A percentile compares a stretch with the other conserved stretches of the same genome.
phyloP scores from a whole-genome alignment of 2,329 filamentous ascomycete genomes.

The Davidsoniella eucalypti region DNA sequence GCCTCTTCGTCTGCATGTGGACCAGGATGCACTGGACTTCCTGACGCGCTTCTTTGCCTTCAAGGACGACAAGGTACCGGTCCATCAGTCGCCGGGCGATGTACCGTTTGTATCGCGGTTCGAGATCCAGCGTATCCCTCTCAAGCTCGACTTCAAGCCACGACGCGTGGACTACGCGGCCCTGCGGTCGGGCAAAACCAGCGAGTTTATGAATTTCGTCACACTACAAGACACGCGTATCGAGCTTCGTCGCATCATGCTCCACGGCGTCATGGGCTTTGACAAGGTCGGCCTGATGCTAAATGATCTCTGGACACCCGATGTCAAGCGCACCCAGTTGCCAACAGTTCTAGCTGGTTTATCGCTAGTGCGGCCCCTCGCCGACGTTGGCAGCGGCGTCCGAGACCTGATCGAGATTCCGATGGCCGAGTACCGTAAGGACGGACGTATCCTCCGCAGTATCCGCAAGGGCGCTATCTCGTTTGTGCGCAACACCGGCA shows the following conservation, averaged over 20 bases:
- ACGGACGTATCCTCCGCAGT: slow-evolving; percentile 79
- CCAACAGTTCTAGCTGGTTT: slow-evolving; percentile 77
- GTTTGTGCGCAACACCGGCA: slow-evolving; percentile 86
- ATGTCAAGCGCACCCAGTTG: slow-evolving; percentile 78
- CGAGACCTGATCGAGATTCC: slow-evolving; percentile 77
- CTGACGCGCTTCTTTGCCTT: slow-evolving; percentile 97
- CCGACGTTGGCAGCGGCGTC: slow-evolving; percentile 80
- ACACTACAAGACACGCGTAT: slow-evolving; percentile 80
- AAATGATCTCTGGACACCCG: slow-evolving; percentile 93
- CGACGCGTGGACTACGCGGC: slow-evolving; percentile 95
- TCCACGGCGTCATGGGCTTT: slow-evolving; percentile 84
- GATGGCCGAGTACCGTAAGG: slow-evolving; percentile 82
- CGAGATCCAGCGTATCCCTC: slow-evolving; percentile 66
- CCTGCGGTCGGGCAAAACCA: slow-evolving; percentile 80
- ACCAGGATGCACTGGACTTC: slow-evolving; percentile 94
- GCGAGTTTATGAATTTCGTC: slow-evolving; percentile 98
- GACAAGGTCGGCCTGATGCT: slow-evolving; percentile 77
- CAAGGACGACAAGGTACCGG: slow-evolving; percentile 54
- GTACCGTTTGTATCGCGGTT: slow-evolving; percentile 77
- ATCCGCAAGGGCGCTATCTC: slow-evolving; percentile 79
- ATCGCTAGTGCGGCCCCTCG: slow-evolving; percentile 74
- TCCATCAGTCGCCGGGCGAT: slow-evolving; percentile 46
- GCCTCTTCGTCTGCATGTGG: slow-evolving; percentile 80
- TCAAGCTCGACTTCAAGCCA: slow-evolving; percentile 89
- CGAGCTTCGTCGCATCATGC: slow-evolving; percentile 71